Conservation (phyloP, 257 asterid species). For the Mitragyna speciosa region DNA sequence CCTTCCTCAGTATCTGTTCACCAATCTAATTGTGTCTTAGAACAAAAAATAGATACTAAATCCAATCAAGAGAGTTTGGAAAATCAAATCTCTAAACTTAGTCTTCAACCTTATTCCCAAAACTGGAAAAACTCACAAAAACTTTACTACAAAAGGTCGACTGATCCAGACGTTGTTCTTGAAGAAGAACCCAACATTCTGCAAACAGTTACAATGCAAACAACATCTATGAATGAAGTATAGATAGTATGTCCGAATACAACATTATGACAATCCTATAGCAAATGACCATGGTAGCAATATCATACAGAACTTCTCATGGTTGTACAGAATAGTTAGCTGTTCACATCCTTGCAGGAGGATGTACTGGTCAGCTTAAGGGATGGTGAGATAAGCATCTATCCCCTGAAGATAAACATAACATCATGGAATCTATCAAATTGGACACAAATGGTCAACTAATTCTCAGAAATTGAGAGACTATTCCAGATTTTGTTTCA, state of each 20-base stretch:
- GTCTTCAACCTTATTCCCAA: too few relatives aligned
- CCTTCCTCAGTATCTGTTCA: background rate
- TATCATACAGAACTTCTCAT: background rate
- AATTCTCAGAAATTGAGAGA: background rate
- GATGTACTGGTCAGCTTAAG: background rate
- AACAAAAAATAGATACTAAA: too few relatives aligned
- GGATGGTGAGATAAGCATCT: background rate
- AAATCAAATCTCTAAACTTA: too few relatives aligned
- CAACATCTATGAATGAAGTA: background rate
- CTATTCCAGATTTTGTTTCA: background rate
- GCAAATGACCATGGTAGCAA: too few relatives aligned
- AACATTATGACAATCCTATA: background rate
- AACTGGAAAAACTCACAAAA: background rate
- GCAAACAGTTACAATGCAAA: background rate
- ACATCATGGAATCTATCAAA: background rate
- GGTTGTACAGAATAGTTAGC: background rate
- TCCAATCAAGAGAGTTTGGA: background rate
- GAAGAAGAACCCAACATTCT: too few relatives aligned
- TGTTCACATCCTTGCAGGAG: background rate
- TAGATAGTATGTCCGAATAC: background rate
- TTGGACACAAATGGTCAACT: background rate
- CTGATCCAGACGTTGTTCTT: background rate
- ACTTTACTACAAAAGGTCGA: too few relatives aligned
- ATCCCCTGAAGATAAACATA: background rate
- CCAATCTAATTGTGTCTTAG: background rate